Base-by-base conservation (phyloP, 106 monocot species). In the Chionographis japonica region DNA sequence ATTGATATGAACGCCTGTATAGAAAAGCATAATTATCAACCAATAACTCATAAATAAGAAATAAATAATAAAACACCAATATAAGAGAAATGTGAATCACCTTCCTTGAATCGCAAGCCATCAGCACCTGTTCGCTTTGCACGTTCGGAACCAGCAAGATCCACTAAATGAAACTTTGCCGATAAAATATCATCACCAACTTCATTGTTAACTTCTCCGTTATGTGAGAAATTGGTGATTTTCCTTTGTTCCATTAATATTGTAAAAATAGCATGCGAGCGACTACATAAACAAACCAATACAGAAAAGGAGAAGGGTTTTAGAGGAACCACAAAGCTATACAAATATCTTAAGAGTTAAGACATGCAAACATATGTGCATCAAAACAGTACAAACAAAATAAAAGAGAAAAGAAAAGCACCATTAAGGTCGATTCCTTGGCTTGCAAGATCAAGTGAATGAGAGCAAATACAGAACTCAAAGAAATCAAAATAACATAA, bases 221-320 rank as follows among this genome's bases (percentile, higher is more conserved):
- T 13, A 19, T 36, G 37, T 51, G 52, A 65, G 19, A 40, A 37
- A 75, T 35, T 68, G 18, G 36, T 19, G 43, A 50, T 71, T 73
- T 72, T 85, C 72, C 90, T 99, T 84, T 86, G 86, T 72, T 99
- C 98, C 70, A 99, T 58, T 57, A 65, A 83, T 74, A 99, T 99
- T 6, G 98, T 99, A 58, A 99, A 99, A 53, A 99, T 99, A 17
- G 98, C 98, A 82, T 99, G 98, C n/a, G 98, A 99, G 14, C 98
- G 98, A 65, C 98, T 99, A 66, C 35, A 78, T 38, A 73, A 58
- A 68, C 4, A 19, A 41, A 62, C 9, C 9, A 10, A 46, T 2
- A 46, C 0, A 2, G 0, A 46, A 46, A 46, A 46, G 2, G 46
- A 46, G 9, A 1, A 1, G 27, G 27, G 2, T 46, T 1, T 46